phyloP scores from a whole-genome alignment of 441 rosid species.

The Arabidopsis lyrata region DNA sequence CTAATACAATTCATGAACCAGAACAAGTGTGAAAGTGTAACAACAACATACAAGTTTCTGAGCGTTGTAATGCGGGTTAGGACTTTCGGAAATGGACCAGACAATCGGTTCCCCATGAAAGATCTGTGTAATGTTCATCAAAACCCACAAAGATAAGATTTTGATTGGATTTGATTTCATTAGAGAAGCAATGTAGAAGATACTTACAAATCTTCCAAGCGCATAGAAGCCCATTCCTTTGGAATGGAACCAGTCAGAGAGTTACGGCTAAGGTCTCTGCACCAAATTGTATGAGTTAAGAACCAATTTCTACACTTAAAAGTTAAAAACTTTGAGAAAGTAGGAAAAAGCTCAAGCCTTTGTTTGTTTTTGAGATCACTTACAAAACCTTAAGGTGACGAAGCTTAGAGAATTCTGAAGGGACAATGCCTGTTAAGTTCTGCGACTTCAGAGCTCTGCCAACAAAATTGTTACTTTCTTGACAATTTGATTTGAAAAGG shows the following conservation, averaged over 20 bases:
- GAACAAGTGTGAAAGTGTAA: constrained; percentile 19
- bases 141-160: constrained; percentile 27
- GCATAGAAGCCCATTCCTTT: constrained; percentile 79
- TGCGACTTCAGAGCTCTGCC: constrained; percentile 74
- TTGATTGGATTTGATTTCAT: neutral
- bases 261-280: constrained; percentile 91
- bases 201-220: constrained; percentile 66
- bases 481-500: neutral
- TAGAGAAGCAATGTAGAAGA: neutral
- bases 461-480: neutral
- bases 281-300: constrained; percentile 3
- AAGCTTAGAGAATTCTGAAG: constrained; percentile 78
- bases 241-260: constrained; percentile 76
- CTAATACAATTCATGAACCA: neutral
- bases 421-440: constrained; percentile 73
- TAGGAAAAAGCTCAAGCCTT: constrained; percentile 7
- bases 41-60: constrained; percentile 66
- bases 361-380: constrained; percentile 41
- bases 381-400: constrained; percentile 71
- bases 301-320: neutral
- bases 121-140: constrained; percentile 51
- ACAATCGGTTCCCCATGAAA: constrained; percentile 85
- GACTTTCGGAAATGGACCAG: constrained; percentile 85
- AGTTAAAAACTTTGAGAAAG: neutral
- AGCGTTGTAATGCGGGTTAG: constrained; percentile 69